Base-by-base conservation (phyloP, 208 protist genomes). In the Leishmania turanica region DNA sequence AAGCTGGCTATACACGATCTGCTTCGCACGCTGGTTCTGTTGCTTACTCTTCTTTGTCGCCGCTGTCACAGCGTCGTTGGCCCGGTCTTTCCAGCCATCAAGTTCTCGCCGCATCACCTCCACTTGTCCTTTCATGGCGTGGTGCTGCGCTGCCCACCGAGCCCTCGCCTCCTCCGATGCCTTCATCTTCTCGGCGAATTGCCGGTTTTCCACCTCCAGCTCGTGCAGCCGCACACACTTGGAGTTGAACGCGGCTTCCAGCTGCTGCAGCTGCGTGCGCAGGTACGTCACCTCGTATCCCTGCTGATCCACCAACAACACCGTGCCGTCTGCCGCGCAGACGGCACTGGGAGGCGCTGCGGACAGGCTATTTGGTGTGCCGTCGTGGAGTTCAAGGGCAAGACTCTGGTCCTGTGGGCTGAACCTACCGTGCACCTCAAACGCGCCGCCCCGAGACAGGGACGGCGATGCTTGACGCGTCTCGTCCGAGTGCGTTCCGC, bases 231-330 rank as follows among this genome's bases (percentile, higher is more conserved):
- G 85, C 62, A 96, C 92, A 77, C 92, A 97, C 84, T 95, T 97
- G 45, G 89, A 75, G 79, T 96, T 97, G 79, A 92, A 96, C 17
- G 92, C 94, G 21, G 94, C 94, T 82, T 97, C 92, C 7, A 96
- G 86, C 79, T 97, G 94, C 75, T 96, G 90, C 65, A 97, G 80
- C 77, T 97, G 91, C 56, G 82, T 84, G 27, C 92, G 91, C 58
- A 97, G 87, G 77, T 93, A 97, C 15, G 92, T 90, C 42, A 93
- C 88, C 73, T 97, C 94, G 75, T 97, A 97, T n/a, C 92, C 88
- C 34, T 83, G 80, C 47, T 88, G 91, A 81, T 95, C 92, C 56
- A 96, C 74, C 65, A 96, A 65, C 62, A 96, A 40, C 56, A 75
- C 83, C 34, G 68, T 42, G 40, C 75, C 83, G 60, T 68, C 74